A percentile compares a stretch with the other conserved stretches of the same genome.
Conservation (phyloP, 306 rosid genomes). For the Malus domestica region DNA sequence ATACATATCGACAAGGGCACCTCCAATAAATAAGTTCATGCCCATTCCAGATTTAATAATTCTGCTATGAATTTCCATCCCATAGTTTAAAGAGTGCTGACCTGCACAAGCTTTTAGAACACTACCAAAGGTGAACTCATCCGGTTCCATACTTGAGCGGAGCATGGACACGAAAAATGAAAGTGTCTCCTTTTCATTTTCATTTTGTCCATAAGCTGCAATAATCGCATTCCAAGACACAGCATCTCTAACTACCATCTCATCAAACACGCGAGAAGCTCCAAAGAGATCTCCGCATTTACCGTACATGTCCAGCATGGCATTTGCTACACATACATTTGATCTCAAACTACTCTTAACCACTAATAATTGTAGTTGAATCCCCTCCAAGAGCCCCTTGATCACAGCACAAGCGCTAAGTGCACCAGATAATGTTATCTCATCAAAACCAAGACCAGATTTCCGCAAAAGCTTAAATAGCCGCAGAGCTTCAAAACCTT, state of each 20-base stretch:
- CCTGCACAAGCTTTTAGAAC: neutral
- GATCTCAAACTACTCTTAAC: constrained; percentile 10
- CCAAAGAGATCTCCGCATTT: constrained; percentile 46
- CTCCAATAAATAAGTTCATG: neutral
- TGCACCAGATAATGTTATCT: neutral
- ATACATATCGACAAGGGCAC: neutral
- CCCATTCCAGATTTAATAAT: neutral
- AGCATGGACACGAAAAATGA: constrained; percentile 56
- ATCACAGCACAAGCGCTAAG: neutral
- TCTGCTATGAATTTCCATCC: neutral
- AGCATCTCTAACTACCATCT: neutral
- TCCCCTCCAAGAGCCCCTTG: neutral
- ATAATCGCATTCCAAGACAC: constrained; percentile 83
- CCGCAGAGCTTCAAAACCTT: constrained; percentile 50
- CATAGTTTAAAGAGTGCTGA: neutral
- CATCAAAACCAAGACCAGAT: constrained; percentile 43
- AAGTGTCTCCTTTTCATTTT: constrained; percentile 42
- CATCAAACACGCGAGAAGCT: neutral
- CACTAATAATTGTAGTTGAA: neutral
- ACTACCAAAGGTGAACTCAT: neutral
- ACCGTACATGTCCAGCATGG: constrained; percentile 75
- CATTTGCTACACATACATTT: constrained; percentile 66
- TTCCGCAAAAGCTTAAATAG: constrained; percentile 46
- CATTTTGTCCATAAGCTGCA: constrained; percentile 66
- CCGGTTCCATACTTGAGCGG: neutral